Conservation (phyloP, 2,329 filamentous ascomycete species). For the Celoporthe dispersa region DNA sequence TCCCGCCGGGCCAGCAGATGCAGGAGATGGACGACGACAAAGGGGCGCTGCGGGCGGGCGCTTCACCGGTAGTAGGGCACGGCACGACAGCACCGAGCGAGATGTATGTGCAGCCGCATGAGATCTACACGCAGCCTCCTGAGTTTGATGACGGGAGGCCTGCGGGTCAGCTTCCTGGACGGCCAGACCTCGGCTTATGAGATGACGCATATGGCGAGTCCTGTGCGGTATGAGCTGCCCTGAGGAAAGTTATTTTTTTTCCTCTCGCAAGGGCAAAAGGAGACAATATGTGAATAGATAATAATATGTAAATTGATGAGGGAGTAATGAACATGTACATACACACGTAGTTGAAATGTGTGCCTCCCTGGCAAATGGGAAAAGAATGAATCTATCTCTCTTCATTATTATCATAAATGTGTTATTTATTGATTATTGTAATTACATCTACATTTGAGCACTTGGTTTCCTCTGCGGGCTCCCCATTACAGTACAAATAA, state of each 20-base stretch:
- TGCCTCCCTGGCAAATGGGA: too few species aligned
- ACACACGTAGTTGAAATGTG: too few species aligned
- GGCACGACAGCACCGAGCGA: not conserved
- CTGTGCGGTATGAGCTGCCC: not conserved
- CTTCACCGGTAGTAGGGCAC: not conserved
- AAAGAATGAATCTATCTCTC: not conserved
- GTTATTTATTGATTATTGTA: too few species aligned
- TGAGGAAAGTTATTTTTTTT: too few species aligned
- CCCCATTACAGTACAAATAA: too few species aligned
- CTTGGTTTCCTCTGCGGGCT: too few species aligned
- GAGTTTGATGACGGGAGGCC: not conserved
- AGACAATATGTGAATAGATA: not conserved
- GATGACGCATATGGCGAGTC: not conserved
- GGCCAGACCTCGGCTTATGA: not conserved
- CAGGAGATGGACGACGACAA: not conserved
- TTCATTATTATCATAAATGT: not conserved
- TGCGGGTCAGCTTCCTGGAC: not conserved
- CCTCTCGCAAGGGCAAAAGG: too few species aligned
- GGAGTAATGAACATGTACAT: not conserved
- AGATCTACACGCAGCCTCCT: not conserved
- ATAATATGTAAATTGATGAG: not conserved
- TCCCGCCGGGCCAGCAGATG: not conserved
- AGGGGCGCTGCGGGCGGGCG: not conserved
- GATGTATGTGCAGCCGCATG: constrained; percentile 1
- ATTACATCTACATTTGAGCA: too few species aligned